Evolutionary conservation across 345 rosid species (phyloP).

Genomic region (Alliaria petiolata): DNA sequence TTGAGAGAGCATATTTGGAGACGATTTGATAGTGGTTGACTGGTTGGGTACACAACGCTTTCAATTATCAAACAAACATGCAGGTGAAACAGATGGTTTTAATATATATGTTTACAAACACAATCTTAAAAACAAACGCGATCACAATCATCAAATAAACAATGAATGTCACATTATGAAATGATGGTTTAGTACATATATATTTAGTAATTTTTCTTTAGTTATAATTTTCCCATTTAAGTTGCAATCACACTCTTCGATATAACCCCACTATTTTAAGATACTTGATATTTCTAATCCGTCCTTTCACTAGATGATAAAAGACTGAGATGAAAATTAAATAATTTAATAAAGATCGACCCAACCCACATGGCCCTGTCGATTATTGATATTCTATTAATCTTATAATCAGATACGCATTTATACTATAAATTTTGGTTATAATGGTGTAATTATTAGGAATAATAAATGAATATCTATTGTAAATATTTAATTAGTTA

Average conservation of each 20-base stretch:
- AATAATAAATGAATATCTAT: neutral
- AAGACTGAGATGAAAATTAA: neutral
- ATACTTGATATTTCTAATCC: neutral
- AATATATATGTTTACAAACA: neutral
- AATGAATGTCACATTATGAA: neutral
- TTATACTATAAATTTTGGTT: neutral
- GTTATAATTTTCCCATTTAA: neutral
- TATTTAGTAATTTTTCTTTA: neutral
- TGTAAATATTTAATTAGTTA: neutral
- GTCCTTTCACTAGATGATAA: conserved; percentile 6
- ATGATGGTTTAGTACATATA: neutral
- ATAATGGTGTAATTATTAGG: neutral
- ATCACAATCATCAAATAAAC: neutral
- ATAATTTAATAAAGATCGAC: conserved; percentile 4
- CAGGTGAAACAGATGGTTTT: neutral
- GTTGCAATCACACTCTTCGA: conserved; percentile 12
- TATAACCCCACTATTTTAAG: conserved; percentile 22
- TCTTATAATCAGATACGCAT: neutral
- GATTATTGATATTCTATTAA: neutral
- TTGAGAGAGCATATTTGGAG: neutral
- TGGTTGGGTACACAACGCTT: neutral
- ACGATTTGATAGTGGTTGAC: neutral
- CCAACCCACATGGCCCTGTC: conserved; percentile 29
- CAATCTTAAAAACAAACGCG: neutral
- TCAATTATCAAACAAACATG: neutral